Conservation (phyloP, 1,284 basidiomycete genomes). For the Ustilago xerochloae region DNA sequence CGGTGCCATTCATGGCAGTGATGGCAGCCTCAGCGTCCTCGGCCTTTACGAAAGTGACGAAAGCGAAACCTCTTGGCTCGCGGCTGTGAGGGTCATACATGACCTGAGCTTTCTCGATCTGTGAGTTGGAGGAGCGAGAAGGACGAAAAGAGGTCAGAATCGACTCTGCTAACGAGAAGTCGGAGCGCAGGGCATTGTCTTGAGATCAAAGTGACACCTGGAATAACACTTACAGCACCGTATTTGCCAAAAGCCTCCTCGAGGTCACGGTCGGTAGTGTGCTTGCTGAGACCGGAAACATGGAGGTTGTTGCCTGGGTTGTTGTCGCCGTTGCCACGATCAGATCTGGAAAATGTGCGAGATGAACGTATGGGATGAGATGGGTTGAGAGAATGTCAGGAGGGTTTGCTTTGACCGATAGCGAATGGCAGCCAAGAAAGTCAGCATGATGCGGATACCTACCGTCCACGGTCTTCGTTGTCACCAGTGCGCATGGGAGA, state of each 20-base stretch:
- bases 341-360: constrained; percentile 8
- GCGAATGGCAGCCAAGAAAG: not conserved
- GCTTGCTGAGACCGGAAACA: constrained; percentile 84
- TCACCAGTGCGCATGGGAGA: constrained; percentile 29
- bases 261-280: constrained; percentile 84
- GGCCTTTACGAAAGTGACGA: constrained; percentile 89
- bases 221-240: constrained; percentile 78
- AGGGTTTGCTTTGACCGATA: too few species aligned
- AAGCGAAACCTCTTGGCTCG: constrained; percentile 96
- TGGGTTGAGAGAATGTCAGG: not conserved
- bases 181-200: too few species aligned
- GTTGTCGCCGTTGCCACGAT: constrained; percentile 69
- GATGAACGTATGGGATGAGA: not conserved
- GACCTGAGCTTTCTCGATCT: constrained; percentile 80
- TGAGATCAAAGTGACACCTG: too few species aligned
- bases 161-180: too few species aligned
- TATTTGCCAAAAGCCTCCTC: constrained; percentile 88
- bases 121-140: constrained; percentile 2
- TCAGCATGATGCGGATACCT: constrained; percentile 15
- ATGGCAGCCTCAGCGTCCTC: constrained; percentile 92
- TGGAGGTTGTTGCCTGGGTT: constrained; percentile 98
- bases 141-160: not conserved
- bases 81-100: constrained; percentile 97
- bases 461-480: constrained; percentile 50
- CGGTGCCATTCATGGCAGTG: constrained; percentile 81